These are phyloP conservation scores for Syncephalastrum contaminatum DNA, from an alignment of 371 early-diverging fungal genomes.

Conservation along the genomic window DNA sequence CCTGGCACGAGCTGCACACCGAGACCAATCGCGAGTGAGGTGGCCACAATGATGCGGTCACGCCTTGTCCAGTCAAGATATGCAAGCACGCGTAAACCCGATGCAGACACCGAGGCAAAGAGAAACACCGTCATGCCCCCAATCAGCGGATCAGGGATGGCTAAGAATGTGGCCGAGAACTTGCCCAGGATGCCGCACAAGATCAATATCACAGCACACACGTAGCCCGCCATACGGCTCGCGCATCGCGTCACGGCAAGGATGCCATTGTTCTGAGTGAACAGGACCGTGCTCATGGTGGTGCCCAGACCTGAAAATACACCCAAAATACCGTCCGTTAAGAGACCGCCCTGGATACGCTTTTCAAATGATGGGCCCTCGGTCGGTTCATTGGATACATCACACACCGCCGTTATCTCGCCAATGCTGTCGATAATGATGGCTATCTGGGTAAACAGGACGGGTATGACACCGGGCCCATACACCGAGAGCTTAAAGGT, in stretches of 20 bases:
- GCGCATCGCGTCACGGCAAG: constrained; percentile 60
- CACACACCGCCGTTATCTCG: constrained; percentile 61
- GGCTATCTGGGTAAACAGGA: constrained; percentile 47
- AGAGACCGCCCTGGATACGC: constrained; percentile 57
- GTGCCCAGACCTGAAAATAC: constrained; percentile 46
- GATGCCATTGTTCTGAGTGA: constrained; percentile 61
- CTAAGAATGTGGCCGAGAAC: constrained; percentile 56
- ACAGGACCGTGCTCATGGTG: constrained; percentile 54
- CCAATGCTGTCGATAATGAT: constrained; percentile 55
- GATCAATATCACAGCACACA: constrained; percentile 53
- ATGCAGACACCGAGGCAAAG: constrained; percentile 53
- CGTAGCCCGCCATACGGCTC: constrained; percentile 51
- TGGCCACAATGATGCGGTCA: constrained; percentile 55
- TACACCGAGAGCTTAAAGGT: constrained; percentile 51
- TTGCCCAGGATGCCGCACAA: constrained; percentile 55
- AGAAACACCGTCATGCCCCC: constrained; percentile 62
- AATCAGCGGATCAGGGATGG: constrained; percentile 49
- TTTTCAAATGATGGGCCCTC: constrained; percentile 54
- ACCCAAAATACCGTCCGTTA: constrained; percentile 55
- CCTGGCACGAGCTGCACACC: constrained; percentile 52
- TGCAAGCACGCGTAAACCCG: constrained; percentile 56
- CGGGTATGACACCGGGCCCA: constrained; percentile 55
- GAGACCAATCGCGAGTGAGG: constrained; percentile 41
- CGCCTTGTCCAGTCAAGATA: constrained; percentile 59
- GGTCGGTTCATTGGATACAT: constrained; percentile 51